A percentile compares a stretch with the other conserved stretches of the same genome.
Evolutionary conservation across 1,284 basidiomycete genomes (phyloP).

Genomic region (Marasmius fiardii): DNA sequence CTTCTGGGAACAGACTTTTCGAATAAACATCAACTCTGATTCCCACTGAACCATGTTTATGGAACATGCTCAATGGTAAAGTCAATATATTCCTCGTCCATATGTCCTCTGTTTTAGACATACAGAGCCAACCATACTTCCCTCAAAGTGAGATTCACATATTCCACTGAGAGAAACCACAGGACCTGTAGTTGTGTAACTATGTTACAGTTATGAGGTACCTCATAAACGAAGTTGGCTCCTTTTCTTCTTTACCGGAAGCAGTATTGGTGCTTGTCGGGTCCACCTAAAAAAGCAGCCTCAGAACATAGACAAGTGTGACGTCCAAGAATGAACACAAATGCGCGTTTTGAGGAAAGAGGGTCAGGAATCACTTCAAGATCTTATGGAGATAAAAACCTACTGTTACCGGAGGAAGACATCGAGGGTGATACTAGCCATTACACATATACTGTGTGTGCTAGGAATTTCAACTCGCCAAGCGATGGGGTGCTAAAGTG

Average conservation of each 20-base stretch:
- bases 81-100: not conserved
- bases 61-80: no score
- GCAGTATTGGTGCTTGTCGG: constrained; percentile 71
- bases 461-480: constrained; percentile 3
- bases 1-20: no score
- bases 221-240: no score
- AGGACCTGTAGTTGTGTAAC: not conserved
- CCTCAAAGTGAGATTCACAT: not conserved
- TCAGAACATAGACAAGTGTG: constrained; percentile 1
- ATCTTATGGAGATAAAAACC: no score
- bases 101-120: not conserved
- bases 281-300: constrained; percentile 32
- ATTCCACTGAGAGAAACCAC: not conserved
- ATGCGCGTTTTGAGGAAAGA: constrained; percentile 2
- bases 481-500: no score
- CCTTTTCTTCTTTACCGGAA: no score
- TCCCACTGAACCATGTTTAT: no score
- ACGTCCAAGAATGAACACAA: constrained; percentile 3
- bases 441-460: constrained; percentile 8
- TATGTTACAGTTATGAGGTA: no score
- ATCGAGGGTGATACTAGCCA: constrained; percentile 3
- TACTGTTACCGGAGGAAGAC: no score
- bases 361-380: no score
- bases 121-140: not conserved
- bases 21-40: no score